Evolutionary conservation across 768 basidiomycete genomes (phyloP), one percentile per base, ranked within the genome.

Genomic region (Kwoniella shandongensis): DNA sequence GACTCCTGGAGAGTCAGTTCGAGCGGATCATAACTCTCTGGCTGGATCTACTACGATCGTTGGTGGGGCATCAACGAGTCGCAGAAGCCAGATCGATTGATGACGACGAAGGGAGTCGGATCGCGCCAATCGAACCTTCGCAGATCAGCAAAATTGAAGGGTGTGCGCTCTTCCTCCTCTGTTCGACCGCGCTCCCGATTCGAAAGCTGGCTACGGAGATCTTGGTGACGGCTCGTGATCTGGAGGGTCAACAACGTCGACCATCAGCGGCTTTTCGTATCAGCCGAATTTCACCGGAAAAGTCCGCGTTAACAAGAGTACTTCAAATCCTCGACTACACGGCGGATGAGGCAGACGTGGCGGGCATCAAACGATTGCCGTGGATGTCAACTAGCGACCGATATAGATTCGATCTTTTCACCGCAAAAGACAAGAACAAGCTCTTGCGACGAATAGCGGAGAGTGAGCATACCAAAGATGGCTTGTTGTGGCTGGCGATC

Each of bases 11-110:
- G 45, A 77, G 87, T 12, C 88, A 91, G 68, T 85, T 85, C 18
- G 74, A 83, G 10, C 81, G 85, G 22, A 71, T 94, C 4, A 79
- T 91, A 35, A 79, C 80, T 32, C 77, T 92, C 5, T 96, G 92
- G 92, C 78, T 83, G 6, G 80, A 80, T 25, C 76, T 91, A 2
- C 82, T 92, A 15, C 84, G 87, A 47, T 79, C 78, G 12, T 90
- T 91, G 87, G 80, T 86, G 38, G 75, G 78, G 6, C 70, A 47
- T 78, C 50, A 75, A 83, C 51, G 74, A 79, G 25, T 79, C 77
- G 57, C 79, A 78, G 51, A 78, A 18, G 55, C 47, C 7, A 40
- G 50, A 30, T 49, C 49, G 1, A 57, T 44, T n/a, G 48, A 52
- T 23, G 51, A 57, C 39, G 67, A 66, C 4, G 18, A 29, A 4